Conservation (phyloP, 345 rosid species). For the Citrus inodora region DNA sequence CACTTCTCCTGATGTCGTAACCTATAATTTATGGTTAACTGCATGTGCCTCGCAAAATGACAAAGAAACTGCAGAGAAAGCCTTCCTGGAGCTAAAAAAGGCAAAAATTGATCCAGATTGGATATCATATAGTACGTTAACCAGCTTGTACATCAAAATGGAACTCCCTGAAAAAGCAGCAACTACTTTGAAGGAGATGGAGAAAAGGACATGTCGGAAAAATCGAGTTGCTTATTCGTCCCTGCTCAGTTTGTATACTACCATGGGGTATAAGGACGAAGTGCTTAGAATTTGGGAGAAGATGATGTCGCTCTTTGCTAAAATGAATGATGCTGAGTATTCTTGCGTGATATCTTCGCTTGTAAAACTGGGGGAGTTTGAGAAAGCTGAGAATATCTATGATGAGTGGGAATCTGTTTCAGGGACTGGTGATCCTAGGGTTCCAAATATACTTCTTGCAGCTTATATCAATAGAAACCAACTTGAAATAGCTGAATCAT, state of each 20-base stretch:
- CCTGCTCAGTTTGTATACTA: conserved; percentile 68
- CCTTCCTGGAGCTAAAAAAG: conserved; percentile 55
- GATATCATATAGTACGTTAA: conserved; percentile 68
- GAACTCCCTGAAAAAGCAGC: conserved; percentile 50
- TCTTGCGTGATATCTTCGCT: conserved; percentile 71
- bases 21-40: conserved; percentile 68
- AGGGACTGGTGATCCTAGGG: conserved; percentile 51
- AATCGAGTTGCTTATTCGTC: conserved; percentile 62
- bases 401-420: conserved; percentile 78
- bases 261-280: conserved; percentile 57
- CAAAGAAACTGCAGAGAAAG: conserved; percentile 57
- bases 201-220: conserved; percentile 60
- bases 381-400: conserved; percentile 62
- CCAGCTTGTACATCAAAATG: conserved; percentile 56
- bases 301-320: conserved; percentile 54
- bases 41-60: conserved; percentile 52
- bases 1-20: conserved; percentile 64
- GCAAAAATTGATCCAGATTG: conserved; percentile 69
- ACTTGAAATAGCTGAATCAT: conserved; percentile 51
- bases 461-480: conserved; percentile 57
- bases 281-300: conserved; percentile 66
- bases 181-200: conserved; percentile 77
- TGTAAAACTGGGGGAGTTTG: conserved; percentile 62
- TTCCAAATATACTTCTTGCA: conserved; percentile 67
- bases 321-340: conserved; percentile 72